phyloP scores from a whole-genome alignment of 495 filamentous ascomycete species.

The Lasiosphaeriaceae sp. region DNA sequence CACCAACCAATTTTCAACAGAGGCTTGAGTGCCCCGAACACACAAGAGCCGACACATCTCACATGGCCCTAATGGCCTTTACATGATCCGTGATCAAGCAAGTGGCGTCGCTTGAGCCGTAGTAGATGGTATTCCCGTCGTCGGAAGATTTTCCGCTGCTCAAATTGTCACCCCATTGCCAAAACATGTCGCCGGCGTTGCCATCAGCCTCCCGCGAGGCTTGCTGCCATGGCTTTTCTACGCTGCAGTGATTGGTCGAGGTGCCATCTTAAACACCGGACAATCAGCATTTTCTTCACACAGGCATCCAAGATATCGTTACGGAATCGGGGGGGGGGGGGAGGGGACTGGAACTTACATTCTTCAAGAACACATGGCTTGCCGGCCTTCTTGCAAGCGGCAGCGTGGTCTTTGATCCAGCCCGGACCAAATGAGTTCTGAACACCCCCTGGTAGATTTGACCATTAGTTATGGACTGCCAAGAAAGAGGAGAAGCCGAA shows the following conservation, averaged over 20 bases:
- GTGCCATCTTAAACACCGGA: constrained; percentile 37
- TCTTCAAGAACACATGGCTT: constrained; percentile 66
- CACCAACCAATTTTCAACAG: too few species aligned
- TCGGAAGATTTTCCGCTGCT: constrained; percentile 48
- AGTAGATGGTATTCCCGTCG: constrained; percentile 58
- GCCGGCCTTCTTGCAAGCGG: constrained; percentile 46
- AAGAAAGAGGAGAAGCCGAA: not conserved
- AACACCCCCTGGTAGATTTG: constrained; percentile 35
- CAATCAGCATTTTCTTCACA: constrained; percentile 16
- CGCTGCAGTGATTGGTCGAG: constrained; percentile 33
- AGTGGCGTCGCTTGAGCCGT: constrained; percentile 49
- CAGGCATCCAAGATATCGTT: not conserved
- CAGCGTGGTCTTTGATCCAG: constrained; percentile 58
- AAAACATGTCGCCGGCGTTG: constrained; percentile 57
- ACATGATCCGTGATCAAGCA: constrained; percentile 60
- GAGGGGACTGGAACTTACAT: constrained; percentile 37
- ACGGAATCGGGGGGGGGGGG: not conserved
- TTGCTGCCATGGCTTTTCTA: constrained; percentile 52
- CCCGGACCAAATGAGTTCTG: constrained; percentile 40
- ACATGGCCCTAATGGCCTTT: constrained; percentile 35
- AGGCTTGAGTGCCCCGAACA: too few species aligned
- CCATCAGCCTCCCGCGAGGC: constrained; percentile 42
- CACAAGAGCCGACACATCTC: too few species aligned
- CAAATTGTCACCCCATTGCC: constrained; percentile 59
- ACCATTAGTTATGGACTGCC: not conserved